These are phyloP conservation scores for Fusarium sarcochroum DNA, from an alignment of 2,329 filamentous ascomycete genomes.

Conservation along the genomic window DNA sequence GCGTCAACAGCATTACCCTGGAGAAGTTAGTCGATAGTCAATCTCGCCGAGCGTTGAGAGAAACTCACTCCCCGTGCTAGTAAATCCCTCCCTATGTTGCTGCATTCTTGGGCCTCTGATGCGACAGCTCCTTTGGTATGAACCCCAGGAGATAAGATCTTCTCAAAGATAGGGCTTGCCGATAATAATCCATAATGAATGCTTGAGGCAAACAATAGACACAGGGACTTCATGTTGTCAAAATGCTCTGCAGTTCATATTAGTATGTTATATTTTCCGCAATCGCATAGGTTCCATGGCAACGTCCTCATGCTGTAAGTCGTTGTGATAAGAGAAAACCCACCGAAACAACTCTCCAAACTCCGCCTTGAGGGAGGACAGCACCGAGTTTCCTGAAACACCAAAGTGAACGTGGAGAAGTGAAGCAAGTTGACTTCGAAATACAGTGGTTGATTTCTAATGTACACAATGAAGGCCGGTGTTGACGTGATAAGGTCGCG, in stretches of 20 bases:
- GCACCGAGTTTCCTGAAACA: background rate
- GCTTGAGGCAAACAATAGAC: constrained; percentile 27
- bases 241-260: constrained; percentile 6
- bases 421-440: background rate
- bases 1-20: constrained; percentile 84
- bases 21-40: background rate
- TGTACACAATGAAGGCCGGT: constrained; percentile 18
- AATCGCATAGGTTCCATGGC: background rate
- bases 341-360: background rate
- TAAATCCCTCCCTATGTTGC: constrained; percentile 75
- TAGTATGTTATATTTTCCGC: constrained; percentile 1
- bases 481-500: constrained; percentile 42
- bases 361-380: background rate
- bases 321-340: background rate
- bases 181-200: constrained; percentile 21
- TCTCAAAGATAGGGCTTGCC: constrained; percentile 24
- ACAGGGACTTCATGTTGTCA: constrained; percentile 15
- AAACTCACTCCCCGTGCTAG: constrained; percentile 65
- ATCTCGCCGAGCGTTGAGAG: background rate
- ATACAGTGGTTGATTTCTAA: background rate
- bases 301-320: constrained; percentile 20
- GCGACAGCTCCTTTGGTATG: constrained; percentile 74
- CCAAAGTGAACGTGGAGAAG: background rate
- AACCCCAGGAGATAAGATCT: constrained; percentile 25
- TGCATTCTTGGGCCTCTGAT: constrained; percentile 78